A percentile compares a stretch with the other conserved stretches of the same genome.
These are phyloP conservation scores for Mortierella alpina DNA, from an alignment of 192 early-diverging fungal genomes.

Conservation along the genomic window DNA sequence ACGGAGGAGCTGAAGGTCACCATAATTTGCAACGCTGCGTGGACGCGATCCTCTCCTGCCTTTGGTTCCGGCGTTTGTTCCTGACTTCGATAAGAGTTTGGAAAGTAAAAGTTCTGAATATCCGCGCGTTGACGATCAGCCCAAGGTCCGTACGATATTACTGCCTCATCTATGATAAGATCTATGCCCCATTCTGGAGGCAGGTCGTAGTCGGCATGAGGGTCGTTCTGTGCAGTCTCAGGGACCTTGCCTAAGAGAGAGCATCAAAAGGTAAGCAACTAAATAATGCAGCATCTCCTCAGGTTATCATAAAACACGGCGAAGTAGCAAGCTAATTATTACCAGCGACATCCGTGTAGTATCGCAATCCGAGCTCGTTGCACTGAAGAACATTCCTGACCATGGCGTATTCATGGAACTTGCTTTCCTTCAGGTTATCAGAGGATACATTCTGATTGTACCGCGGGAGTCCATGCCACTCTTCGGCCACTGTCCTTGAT, in stretches of 20 bases:
- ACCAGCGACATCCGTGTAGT: constrained; percentile 78
- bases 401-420: constrained; percentile 73
- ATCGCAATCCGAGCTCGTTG: constrained; percentile 63
- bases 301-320: background rate
- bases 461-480: constrained; percentile 73
- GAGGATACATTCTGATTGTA: constrained; percentile 58
- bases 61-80: constrained; percentile 57
- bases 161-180: constrained; percentile 65
- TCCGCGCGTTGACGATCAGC: constrained; percentile 74
- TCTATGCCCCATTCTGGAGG: constrained; percentile 79
- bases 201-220: constrained; percentile 52
- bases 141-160: constrained; percentile 85
- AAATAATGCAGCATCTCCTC: too few relatives aligned
- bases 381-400: constrained; percentile 71
- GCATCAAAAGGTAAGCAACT: background rate
- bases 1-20: constrained; percentile 72
- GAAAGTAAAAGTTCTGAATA: constrained; percentile 81
- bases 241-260: constrained; percentile 57
- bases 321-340: constrained; percentile 5
- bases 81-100: constrained; percentile 68
- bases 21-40: constrained; percentile 64
- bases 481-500: constrained; percentile 30
- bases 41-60: constrained; percentile 68
- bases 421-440: constrained; percentile 39
- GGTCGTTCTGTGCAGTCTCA: constrained; percentile 16